Base-by-base conservation (phyloP, 306 rosid genomes). In the Glycine latifolia region DNA sequence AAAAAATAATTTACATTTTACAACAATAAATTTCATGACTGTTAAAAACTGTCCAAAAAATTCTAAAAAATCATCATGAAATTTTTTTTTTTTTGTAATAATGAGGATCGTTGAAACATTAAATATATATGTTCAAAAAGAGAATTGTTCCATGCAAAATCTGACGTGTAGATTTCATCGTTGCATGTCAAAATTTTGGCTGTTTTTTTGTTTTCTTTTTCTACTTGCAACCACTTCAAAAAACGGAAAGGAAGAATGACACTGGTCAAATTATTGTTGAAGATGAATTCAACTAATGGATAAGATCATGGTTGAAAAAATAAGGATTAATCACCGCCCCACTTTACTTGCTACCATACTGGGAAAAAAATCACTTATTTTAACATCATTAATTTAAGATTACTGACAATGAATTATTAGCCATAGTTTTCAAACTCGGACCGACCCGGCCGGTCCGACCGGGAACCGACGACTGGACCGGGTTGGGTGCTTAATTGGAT, bases 121-220 rank as follows among this genome's bases (percentile, higher is more conserved):
- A 67, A 31, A 50, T 43, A 60, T 60, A 26, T 26, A 26, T 26
- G 46, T 69, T 81, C 63, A 69, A 75, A 66, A 44, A 80, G 31
- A 26, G 31, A 35, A 3, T 41, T 16, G 44, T 46, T 15, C 66
- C 56, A 65, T 59, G 26, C 84, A 73, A 73, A 79, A 78, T 73
- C 71, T 74, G 63, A 67, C 62, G 15, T 83, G 65, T 48, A 71
- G 73, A 81, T 77, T 56, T 81, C 60, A 56, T 77, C 41, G 31
- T 26, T 26, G 31, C 31, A 8, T 43, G 72, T 56, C 73, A 77
- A 77, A 63, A 56, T 56, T 71, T 20, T 26, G 47, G 77, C 31
- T 41, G 48, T 46, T 44, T 62, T 41, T 62, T 41, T 43, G 2
- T 0, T 26, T 26, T 26, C 31, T 26, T 26, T 12, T 55, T 56